A percentile compares a stretch with the other conserved stretches of the same genome.
Evolutionary conservation across 192 early-diverging fungal species (phyloP).

Genomic region (Rhizophlyctis rosea): DNA sequence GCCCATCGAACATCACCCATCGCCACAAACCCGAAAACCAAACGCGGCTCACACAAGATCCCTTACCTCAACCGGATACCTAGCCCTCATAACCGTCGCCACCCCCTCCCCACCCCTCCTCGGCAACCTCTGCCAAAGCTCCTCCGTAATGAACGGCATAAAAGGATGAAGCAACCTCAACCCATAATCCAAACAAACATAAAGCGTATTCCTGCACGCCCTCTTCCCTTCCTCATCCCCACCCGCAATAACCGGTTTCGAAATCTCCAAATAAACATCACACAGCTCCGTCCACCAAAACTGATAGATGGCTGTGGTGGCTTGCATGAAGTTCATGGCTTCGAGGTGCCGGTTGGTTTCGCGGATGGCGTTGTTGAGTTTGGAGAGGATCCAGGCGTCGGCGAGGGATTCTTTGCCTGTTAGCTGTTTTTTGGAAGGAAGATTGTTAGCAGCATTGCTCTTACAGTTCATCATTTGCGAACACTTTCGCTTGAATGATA

Average conservation of each 20-base stretch:
- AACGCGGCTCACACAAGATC: slow-evolving; percentile 7
- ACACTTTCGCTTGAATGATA: slow-evolving; percentile 15
- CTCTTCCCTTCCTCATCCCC: slow-evolving; percentile 51
- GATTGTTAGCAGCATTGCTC: no score
- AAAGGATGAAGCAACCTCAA: slow-evolving; percentile 94
- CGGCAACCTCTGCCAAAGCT: slow-evolving; percentile 94
- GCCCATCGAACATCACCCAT: slow-evolving; percentile 39
- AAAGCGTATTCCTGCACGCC: slow-evolving; percentile 76
- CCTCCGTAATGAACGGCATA: slow-evolving; percentile 99
- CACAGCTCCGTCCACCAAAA: slow-evolving; percentile 98
- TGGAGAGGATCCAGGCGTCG: slow-evolving; percentile 90
- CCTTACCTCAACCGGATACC: slow-evolving; percentile 49
- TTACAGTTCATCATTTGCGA: neutral
- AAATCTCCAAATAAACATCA: slow-evolving; percentile 92
- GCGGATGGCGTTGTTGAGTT: slow-evolving; percentile 76
- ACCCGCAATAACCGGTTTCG: slow-evolving; percentile 84
- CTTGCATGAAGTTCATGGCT: slow-evolving; percentile 88
- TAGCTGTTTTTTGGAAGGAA: no score
- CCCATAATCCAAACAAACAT: slow-evolving; percentile 90
- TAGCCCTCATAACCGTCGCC: slow-evolving; percentile 70
- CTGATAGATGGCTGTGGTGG: slow-evolving; percentile 79
- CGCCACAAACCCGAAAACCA: no score
- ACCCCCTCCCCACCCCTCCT: slow-evolving; percentile 67
- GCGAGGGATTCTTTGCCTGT: slow-evolving; percentile 84
- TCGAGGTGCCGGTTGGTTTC: slow-evolving; percentile 74